These are phyloP conservation scores for Cyclocybe aegerita DNA, from an alignment of 768 basidiomycete genomes.

Conservation along the genomic window DNA sequence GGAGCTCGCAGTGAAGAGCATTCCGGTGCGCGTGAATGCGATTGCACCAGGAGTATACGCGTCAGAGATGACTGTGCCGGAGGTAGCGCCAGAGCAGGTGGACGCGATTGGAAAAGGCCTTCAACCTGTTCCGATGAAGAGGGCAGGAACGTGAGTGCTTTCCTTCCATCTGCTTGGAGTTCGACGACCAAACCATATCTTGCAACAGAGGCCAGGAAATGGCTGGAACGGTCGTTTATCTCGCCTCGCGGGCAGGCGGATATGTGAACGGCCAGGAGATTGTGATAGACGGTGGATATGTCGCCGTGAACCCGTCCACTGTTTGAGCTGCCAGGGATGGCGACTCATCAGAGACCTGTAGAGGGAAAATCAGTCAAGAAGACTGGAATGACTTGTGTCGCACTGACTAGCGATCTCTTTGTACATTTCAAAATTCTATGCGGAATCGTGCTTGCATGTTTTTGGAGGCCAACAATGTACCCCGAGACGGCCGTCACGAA, in stretches of 20 bases:
- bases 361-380: background rate
- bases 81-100: slow-evolving; percentile 43
- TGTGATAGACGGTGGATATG: slow-evolving; percentile 72
- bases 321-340: slow-evolving; percentile 3
- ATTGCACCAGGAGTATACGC: slow-evolving; percentile 76
- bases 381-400: background rate
- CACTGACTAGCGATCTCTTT: background rate
- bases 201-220: slow-evolving; percentile 62
- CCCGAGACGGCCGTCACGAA: too few species aligned
- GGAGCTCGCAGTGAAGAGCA: slow-evolving; percentile 67
- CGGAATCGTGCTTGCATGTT: background rate
- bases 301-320: slow-evolving; percentile 68
- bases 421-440: background rate
- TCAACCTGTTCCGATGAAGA: slow-evolving; percentile 57
- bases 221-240: slow-evolving; percentile 75
- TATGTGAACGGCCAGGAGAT: slow-evolving; percentile 82
- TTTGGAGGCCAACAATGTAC: background rate
- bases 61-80: slow-evolving; percentile 70
- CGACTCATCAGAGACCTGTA: background rate
- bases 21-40: slow-evolving; percentile 71
- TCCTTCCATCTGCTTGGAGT: background rate
- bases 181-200: background rate
- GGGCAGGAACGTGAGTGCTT: slow-evolving; percentile 63
- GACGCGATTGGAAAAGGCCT: slow-evolving; percentile 61
- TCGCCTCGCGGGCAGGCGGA: slow-evolving; percentile 69